These are phyloP conservation scores for Hygrophorus russula DNA, from an alignment of 768 basidiomycete genomes.

Conservation along the genomic window DNA sequence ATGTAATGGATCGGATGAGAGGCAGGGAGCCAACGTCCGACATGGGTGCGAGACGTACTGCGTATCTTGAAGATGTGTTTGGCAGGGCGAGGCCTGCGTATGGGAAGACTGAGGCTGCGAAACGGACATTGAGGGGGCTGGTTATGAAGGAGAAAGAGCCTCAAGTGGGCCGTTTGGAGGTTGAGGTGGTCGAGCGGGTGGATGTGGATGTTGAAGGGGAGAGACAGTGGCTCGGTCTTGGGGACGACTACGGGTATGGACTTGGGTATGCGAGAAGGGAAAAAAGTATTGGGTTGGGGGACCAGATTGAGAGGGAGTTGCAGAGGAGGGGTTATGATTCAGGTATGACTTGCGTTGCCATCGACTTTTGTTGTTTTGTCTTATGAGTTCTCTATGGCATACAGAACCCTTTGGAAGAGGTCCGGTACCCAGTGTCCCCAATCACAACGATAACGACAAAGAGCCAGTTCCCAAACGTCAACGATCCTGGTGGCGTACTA, in stretches of 20 bases:
- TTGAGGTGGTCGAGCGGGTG: slow-evolving; percentile 30
- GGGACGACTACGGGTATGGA: slow-evolving; percentile 35
- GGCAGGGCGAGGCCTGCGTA: slow-evolving; percentile 23
- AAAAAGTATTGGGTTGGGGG: slow-evolving; percentile 40
- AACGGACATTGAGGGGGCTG: no score
- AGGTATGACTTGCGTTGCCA: slow-evolving; percentile 15
- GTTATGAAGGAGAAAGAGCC: slow-evolving; percentile 7
- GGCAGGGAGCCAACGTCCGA: slow-evolving; percentile 44
- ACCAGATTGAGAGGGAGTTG: slow-evolving; percentile 44
- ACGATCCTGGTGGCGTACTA: slow-evolving; percentile 46
- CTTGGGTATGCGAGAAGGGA: slow-evolving; percentile 27
- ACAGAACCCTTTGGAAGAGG: slow-evolving; percentile 8
- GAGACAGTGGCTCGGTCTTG: slow-evolving; percentile 41
- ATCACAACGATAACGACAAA: slow-evolving; percentile 9
- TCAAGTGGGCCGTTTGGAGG: slow-evolving; percentile 18
- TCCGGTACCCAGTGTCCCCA: slow-evolving; percentile 11
- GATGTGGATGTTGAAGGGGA: slow-evolving; percentile 33
- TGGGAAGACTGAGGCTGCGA: background rate
- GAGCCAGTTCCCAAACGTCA: slow-evolving; percentile 17
- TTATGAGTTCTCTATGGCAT: slow-evolving; percentile 4
- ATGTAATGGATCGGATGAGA: slow-evolving; percentile 40
- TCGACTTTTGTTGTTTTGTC: background rate
- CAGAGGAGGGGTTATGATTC: slow-evolving; percentile 33
- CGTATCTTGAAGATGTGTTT: slow-evolving; percentile 34
- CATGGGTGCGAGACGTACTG: slow-evolving; percentile 28